Base-by-base conservation (phyloP, 495 filamentous ascomycete genomes). In the Aspergillus diversus region DNA sequence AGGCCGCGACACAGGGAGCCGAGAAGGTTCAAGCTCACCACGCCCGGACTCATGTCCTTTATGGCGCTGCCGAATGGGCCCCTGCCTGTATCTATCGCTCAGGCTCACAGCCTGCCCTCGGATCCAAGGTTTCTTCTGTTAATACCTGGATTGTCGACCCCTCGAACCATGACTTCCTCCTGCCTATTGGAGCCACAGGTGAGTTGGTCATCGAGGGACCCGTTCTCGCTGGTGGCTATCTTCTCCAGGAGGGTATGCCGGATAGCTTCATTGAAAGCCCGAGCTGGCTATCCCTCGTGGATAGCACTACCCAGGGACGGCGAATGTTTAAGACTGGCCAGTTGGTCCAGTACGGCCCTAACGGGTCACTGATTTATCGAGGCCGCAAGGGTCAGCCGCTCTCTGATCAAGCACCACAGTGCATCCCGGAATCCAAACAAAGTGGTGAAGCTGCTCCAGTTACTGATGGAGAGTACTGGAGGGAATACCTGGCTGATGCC, bases 11-110 rank as follows among this genome's bases (percentile, higher is more conserved):
- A 2, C 58, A 57, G n/a, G 64, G 61, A 7, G 47, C 68, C 13
- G 53, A 42, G 21, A 39, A 65, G 5, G 46, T 39, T 11, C 71
- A 69, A 69, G 50, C 59, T 6, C 51, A 51, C 7, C 57, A 62
- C 3, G 54, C 76, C 1, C 56, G 67, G 17, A 17, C 78, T 5
- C 68, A 76, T 37, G 62, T 65, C 9, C 57, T 77, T 11, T 81
- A 75, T 64, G 79, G 80, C 7, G 69, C 73, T 5, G 49, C 21
- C 21, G 21, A 27, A 27, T 27, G 21, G 21, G 21, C 21, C 2
- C 21, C 21, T 27, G 21, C 21, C 21, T 27, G 21, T 27, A 27
- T 27, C 21, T 27, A 27, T 27, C 21, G 21, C 21, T 2, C 21
- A 27, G 21, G 21, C 2, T 27, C 21, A 27, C 21, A 27, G 2